These are phyloP conservation scores for Toxoplasma gondii DNA, from an alignment of 169 alveolate species.

Conservation along the genomic window DNA sequence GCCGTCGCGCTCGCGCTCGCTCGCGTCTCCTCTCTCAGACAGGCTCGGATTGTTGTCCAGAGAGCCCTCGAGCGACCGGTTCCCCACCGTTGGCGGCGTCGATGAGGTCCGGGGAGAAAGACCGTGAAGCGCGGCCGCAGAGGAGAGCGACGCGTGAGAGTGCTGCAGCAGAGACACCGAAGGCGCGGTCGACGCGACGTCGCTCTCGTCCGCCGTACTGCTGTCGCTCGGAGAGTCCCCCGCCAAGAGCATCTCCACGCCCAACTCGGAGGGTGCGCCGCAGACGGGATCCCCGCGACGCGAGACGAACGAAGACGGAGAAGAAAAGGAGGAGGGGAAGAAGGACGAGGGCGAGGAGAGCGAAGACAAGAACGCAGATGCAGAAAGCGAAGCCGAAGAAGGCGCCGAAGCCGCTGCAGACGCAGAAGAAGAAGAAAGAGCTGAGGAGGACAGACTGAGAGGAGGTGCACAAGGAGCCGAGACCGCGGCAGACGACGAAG, in stretches of 20 bases:
- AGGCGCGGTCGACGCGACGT: conserved; percentile 11
- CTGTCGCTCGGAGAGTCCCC: conserved; percentile 25
- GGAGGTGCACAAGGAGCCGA: neutral
- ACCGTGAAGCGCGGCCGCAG: neutral
- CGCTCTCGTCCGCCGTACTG: conserved; percentile 18
- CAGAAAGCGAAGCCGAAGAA: neutral
- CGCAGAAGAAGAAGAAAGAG: neutral
- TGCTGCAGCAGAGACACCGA: neutral
- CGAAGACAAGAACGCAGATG: neutral
- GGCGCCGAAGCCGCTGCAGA: neutral
- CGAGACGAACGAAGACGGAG: neutral
- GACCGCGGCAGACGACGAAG: neutral
- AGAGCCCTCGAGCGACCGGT: neutral
- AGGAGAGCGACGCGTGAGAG: neutral
- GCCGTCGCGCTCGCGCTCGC: neutral
- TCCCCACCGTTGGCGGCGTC: neutral
- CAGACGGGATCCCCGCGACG: neutral
- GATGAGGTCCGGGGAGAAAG: neutral
- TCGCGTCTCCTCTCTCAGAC: neutral
- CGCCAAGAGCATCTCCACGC: conserved; percentile 1
- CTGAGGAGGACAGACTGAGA: neutral
- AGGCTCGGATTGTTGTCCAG: neutral
- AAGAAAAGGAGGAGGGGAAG: neutral
- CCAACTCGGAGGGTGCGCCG: neutral
- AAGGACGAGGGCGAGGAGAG: neutral